Conservation (phyloP, 2,329 filamentous ascomycete species). For the Diaporthe aspalathi region DNA sequence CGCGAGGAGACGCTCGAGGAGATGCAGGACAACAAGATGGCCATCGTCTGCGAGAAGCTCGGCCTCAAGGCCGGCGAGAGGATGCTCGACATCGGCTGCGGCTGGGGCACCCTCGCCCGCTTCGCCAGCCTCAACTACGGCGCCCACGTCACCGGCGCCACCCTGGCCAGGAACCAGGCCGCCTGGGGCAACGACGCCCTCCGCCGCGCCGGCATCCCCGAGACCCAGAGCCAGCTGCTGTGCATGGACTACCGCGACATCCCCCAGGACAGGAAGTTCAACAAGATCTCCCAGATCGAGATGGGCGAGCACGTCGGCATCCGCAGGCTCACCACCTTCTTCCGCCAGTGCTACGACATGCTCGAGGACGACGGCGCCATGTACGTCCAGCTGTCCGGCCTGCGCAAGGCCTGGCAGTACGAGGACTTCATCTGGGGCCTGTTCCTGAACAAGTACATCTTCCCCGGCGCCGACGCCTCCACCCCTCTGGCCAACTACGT, state of each 20-base stretch:
- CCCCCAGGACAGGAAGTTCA: constrained; percentile 75
- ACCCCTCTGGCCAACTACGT: constrained; percentile 91
- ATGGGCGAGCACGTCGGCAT: constrained; percentile 99
- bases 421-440: constrained; percentile 98
- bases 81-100: constrained; percentile 94
- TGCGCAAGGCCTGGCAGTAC: constrained; percentile 96
- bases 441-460: constrained; percentile 99
- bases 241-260: constrained; percentile 99
- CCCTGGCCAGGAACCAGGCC: constrained; percentile 94
- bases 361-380: constrained; percentile 95
- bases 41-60: constrained; percentile 96
- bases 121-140: constrained; percentile 94
- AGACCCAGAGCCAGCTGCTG: constrained; percentile 89
- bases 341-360: constrained; percentile 92
- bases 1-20: constrained; percentile 92
- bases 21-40: constrained; percentile 97
- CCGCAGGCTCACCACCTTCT: constrained; percentile 83
- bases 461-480: constrained; percentile 95
- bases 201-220: constrained; percentile 81
- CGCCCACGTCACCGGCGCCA: constrained; percentile 84
- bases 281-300: constrained; percentile 97
- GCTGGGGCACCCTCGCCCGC: constrained; percentile 95
- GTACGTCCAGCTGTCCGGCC: constrained; percentile 93
- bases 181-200: constrained; percentile 95
- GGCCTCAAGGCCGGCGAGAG: constrained; percentile 82